phyloP scores from a whole-genome alignment of 352 stramenopile genomes.

The Phytopythium oedochilum region DNA sequence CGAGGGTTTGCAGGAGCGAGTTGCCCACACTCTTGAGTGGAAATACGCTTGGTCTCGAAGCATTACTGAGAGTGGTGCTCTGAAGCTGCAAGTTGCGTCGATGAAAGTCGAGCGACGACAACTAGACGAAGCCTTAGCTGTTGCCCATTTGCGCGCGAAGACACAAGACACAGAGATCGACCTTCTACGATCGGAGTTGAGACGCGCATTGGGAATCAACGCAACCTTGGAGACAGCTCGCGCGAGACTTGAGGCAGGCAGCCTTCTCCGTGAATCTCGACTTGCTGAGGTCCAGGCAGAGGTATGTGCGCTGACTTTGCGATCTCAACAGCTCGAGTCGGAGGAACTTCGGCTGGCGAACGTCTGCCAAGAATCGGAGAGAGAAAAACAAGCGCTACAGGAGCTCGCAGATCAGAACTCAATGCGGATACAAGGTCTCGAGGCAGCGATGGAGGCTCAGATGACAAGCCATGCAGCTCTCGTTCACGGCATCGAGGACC shows the following conservation, averaged over 20 bases:
- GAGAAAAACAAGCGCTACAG: background rate
- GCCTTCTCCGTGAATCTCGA: background rate
- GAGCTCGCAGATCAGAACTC: background rate
- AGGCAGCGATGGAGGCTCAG: background rate
- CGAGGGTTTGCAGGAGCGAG: background rate
- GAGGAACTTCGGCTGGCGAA: background rate
- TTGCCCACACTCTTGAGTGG: background rate
- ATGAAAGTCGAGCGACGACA: background rate
- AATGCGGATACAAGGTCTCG: background rate
- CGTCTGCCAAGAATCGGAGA: background rate
- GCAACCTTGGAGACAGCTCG: background rate
- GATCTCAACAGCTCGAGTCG: background rate
- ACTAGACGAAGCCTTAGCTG: background rate
- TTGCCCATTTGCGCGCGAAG: background rate
- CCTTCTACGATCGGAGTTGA: background rate
- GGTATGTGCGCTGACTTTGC: background rate
- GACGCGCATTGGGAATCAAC: background rate
- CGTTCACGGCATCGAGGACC: background rate
- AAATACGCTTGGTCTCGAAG: background rate
- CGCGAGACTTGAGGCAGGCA: background rate
- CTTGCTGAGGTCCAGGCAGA: background rate
- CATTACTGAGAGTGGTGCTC: background rate
- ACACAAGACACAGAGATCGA: background rate
- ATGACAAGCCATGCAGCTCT: background rate
- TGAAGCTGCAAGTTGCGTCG: background rate